A percentile compares a stretch with the other conserved stretches of the same genome.
Evolutionary conservation across 2,329 filamentous ascomycete species (phyloP).

Genomic region (Pestalotiopsis sp.): DNA sequence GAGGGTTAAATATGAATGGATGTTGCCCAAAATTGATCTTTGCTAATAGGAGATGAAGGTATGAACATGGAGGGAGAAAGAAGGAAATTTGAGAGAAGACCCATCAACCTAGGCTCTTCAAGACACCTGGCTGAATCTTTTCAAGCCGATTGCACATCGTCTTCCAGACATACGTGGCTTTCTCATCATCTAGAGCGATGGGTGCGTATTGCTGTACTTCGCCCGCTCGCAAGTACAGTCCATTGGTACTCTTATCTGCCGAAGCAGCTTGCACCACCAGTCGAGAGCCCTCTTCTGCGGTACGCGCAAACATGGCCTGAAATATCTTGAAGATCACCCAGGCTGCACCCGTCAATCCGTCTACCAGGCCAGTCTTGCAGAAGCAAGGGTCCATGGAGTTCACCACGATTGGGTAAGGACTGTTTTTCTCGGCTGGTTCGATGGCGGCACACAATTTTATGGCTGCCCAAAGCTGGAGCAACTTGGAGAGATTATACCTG

Average conservation of each 20-base stretch:
- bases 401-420: slow-evolving; percentile 21
- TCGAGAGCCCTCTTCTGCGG: slow-evolving; percentile 20
- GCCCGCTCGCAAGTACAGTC: slow-evolving; percentile 20
- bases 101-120: background rate
- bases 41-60: no score
- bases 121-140: background rate
- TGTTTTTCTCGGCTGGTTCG: slow-evolving; percentile 6
- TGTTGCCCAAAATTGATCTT: no score
- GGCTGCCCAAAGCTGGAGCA: slow-evolving; percentile 18
- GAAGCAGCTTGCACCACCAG: slow-evolving; percentile 22
- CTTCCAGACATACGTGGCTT: background rate
- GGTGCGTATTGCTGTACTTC: slow-evolving; percentile 18
- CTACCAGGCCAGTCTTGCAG: slow-evolving; percentile 21
- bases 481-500: slow-evolving; percentile 24
- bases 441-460: slow-evolving; percentile 17
- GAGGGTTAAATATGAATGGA: no score
- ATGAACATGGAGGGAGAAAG: background rate
- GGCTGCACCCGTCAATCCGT: slow-evolving; percentile 11
- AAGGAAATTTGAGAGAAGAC: background rate
- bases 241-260: slow-evolving; percentile 20
- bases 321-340: slow-evolving; percentile 17
- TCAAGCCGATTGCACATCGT: background rate
- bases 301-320: slow-evolving; percentile 17
- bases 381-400: slow-evolving; percentile 26
- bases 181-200: slow-evolving; percentile 16